These are phyloP conservation scores for Papiliotrema laurentii DNA, from an alignment of 1,284 basidiomycete genomes.

Conservation along the genomic window DNA sequence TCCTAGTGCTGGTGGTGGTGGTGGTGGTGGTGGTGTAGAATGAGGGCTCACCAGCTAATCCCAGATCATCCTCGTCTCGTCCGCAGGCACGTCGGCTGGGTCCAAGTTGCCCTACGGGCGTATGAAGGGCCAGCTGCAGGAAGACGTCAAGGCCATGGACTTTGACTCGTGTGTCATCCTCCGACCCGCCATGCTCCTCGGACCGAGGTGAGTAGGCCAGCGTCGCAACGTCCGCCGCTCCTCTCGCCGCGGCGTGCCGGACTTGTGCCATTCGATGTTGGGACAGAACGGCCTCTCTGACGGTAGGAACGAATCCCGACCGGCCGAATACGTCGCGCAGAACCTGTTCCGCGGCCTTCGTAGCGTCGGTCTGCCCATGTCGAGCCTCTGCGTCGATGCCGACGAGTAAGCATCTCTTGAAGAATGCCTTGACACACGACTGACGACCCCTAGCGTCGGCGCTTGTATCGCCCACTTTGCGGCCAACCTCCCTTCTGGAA, in stretches of 20 bases:
- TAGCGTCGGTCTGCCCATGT: constrained; percentile 19
- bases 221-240: background rate
- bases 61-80: constrained; percentile 43
- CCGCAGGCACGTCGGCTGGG: constrained; percentile 17
- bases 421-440: background rate
- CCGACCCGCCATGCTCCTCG: constrained; percentile 37
- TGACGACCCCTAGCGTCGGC: constrained; percentile 20
- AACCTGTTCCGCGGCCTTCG: constrained; percentile 14
- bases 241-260: background rate
- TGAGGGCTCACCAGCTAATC: background rate
- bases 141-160: constrained; percentile 30
- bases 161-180: constrained; percentile 39
- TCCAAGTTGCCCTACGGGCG: constrained; percentile 29
- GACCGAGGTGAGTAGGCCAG: constrained; percentile 22
- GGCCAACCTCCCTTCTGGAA: constrained; percentile 22
- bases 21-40: background rate
- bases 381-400: constrained; percentile 17
- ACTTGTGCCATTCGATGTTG: no score
- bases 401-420: constrained; percentile 21
- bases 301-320: constrained; percentile 2
- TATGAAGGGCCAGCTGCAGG: constrained; percentile 45
- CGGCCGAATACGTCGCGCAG: constrained; percentile 14
- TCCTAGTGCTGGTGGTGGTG: background rate
- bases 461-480: constrained; percentile 33
- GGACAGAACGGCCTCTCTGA: background rate